These are phyloP conservation scores for Salix purpurea DNA, from an alignment of 345 rosid species.

Conservation along the genomic window DNA sequence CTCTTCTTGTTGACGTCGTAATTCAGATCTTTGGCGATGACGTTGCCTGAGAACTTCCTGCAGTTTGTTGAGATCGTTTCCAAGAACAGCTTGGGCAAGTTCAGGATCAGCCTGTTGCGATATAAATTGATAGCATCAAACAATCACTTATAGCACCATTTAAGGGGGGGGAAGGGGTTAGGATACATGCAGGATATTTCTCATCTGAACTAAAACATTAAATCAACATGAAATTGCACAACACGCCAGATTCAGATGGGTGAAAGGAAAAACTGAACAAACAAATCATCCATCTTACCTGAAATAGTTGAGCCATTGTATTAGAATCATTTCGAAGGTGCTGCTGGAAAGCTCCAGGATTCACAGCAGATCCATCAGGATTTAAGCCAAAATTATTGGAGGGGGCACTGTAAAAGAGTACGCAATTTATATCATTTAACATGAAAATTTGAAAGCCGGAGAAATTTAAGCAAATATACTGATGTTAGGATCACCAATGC, in stretches of 20 bases:
- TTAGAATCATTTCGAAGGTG: slow-evolving; percentile 68
- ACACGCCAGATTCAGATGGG: not conserved
- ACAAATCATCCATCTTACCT: slow-evolving; percentile 40
- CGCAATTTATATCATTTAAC: slow-evolving; percentile 5
- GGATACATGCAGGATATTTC: not conserved
- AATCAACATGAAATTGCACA: not conserved
- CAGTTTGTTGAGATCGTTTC: slow-evolving; percentile 76
- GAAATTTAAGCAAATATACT: not conserved
- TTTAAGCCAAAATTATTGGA: slow-evolving; percentile 52
- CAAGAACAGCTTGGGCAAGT: slow-evolving; percentile 77
- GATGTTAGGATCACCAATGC: not conserved
- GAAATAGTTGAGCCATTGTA: slow-evolving; percentile 75
- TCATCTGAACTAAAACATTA: not conserved
- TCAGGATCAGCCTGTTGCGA: slow-evolving; percentile 70
- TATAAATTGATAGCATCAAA: not conserved
- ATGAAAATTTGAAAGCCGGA: not conserved
- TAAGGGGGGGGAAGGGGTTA: not conserved
- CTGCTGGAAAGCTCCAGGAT: slow-evolving; percentile 88
- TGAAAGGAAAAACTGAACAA: not conserved
- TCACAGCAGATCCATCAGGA: slow-evolving; percentile 89
- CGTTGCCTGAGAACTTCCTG: slow-evolving; percentile 70
- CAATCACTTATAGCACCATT: not conserved
- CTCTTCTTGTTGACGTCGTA: slow-evolving; percentile 67
- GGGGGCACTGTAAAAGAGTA: slow-evolving; percentile 43
- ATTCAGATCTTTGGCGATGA: slow-evolving; percentile 60